Evolutionary conservation across 768 basidiomycete genomes (phyloP), one percentile per base, ranked within the genome.

Genomic region (Leccinum subtestaceum): DNA sequence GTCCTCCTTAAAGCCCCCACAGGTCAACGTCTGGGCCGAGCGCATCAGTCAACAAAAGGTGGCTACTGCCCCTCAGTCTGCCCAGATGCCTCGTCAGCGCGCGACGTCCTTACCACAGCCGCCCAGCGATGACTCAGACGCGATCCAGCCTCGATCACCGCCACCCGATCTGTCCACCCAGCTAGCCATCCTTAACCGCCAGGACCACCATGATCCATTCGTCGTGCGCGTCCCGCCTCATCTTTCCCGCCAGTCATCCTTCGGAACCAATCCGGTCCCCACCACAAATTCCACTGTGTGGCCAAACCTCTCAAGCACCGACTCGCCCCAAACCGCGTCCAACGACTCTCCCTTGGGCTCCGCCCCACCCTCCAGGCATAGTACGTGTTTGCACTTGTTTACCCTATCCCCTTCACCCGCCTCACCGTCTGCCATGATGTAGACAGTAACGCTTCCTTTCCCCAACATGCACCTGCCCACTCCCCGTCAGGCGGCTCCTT

Each of bases 1-100:
- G 23, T 17, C 63, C 50, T 53, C 63, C 47, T 23, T 65, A 19
- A 70, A 64, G n/a, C 63, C 62, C 15, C 64, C 69, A 31, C 61
- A 56, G 23, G 67, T 65, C 13, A 81, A 80, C 61, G 75, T 81
- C 13, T 81, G 80, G 80, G 72, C 68, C 50, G 69, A 70, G 53
- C 76, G 80, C 57, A 67, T 72, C 59, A 81, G 66, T 55, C 77
- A 78, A 52, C 74, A 80, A 52, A 76, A 75, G 61, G 66, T 70
- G 23, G 23, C 23, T 23, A 59, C 67, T 17, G 10, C 27, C 15
- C 40, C 65, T 34, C 69, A 64, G 52, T 56, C 64, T 2, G 11
- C 55, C 2, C 68, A 68, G 55, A 54, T 51, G 59, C 29, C 58
- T 34, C 58, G 50, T n/a, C 67, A 55, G 38, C 65, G 49, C 53